phyloP scores from a whole-genome alignment of 2,329 filamentous ascomycete genomes.

The Diaporthe sp. region DNA sequence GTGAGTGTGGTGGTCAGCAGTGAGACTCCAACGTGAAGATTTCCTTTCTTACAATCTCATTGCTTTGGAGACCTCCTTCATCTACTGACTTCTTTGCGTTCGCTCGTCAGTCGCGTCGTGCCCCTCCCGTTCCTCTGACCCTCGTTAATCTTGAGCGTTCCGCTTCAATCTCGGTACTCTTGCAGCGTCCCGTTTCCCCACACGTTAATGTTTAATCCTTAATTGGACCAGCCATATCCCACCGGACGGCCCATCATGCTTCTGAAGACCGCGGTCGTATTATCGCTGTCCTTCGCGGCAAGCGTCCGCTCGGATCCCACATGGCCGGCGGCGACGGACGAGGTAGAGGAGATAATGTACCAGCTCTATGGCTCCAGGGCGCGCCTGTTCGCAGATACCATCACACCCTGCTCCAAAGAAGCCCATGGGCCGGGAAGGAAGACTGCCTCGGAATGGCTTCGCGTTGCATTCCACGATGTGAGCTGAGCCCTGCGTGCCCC shows the following conservation, averaged over 20 bases:
- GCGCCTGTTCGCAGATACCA: constrained; percentile 65
- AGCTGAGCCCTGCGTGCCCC: neutral
- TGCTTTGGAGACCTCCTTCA: neutral
- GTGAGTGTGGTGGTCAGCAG: constrained; percentile 21
- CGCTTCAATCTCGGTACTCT: neutral
- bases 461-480: constrained; percentile 69
- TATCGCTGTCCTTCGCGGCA: constrained; percentile 47
- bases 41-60: neutral
- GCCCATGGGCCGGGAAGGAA: constrained; percentile 64
- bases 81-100: neutral
- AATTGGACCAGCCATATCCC: neutral
- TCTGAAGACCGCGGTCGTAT: neutral
- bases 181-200: neutral
- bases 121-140: neutral
- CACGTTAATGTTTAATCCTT: neutral
- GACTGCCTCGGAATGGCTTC: constrained; percentile 71
- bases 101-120: neutral
- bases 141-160: neutral
- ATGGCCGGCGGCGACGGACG: constrained; percentile 69
- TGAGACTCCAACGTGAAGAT: neutral
- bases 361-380: constrained; percentile 65
- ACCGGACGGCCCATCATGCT: neutral
- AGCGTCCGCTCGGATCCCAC: constrained; percentile 60
- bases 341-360: constrained; percentile 73
- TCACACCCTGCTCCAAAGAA: constrained; percentile 67